phyloP scores from a whole-genome alignment of 345 rosid genomes.

The Salix arbutifolia region DNA sequence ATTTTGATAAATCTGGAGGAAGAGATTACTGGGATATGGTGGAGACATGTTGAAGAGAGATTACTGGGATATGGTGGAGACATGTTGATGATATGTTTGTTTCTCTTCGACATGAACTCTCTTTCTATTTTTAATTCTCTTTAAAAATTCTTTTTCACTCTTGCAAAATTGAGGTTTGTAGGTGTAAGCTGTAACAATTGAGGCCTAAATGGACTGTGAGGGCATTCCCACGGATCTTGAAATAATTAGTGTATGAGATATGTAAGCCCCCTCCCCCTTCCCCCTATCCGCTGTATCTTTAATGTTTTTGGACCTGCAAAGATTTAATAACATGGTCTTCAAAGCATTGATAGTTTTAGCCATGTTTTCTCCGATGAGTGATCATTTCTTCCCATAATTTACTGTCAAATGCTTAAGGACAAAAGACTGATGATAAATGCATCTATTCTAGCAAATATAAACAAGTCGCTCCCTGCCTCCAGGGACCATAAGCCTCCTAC shows the following conservation, averaged over 20 bases:
- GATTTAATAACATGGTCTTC: not conserved
- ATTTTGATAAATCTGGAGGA: not conserved
- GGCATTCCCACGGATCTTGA: not conserved
- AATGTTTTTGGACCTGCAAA: not conserved
- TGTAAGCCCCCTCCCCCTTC: not conserved
- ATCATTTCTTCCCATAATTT: too few relatives aligned
- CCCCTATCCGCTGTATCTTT: too few relatives aligned
- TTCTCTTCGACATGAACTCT: not conserved
- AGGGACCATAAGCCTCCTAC: too few relatives aligned
- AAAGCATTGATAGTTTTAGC: not conserved
- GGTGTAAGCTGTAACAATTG: not conserved
- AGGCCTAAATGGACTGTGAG: not conserved
- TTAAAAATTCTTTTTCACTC: conserved; percentile 7
- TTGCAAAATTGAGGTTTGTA: not conserved
- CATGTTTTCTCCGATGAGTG: not conserved
- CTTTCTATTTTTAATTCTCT: not conserved
- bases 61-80: not conserved
- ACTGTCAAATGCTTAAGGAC: not conserved
- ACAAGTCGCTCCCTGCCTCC: too few relatives aligned
- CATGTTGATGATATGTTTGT: not conserved
- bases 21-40: not conserved
- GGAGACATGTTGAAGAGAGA: not conserved
- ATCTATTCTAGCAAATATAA: too few relatives aligned
- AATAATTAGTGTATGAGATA: not conserved
- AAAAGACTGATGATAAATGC: not conserved